These are phyloP conservation scores for Cyanidioschyzon merolae DNA, from an alignment of 23 red algal genomes.

Conservation along the genomic window DNA sequence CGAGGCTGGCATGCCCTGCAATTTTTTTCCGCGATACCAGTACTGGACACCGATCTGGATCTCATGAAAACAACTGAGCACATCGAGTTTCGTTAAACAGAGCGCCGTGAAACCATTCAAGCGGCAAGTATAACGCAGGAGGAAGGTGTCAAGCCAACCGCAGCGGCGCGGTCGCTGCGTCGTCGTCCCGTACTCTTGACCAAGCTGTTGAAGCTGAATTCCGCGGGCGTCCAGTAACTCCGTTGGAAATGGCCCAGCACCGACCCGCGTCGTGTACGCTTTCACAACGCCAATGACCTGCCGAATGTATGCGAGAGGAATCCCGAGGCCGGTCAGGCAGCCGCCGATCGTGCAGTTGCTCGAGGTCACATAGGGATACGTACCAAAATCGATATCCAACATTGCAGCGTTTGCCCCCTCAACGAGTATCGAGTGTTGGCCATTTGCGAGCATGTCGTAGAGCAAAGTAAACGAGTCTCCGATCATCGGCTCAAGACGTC, in stretches of 20 bases:
- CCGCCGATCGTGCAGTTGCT: constrained; percentile 95
- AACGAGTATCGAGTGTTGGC: constrained; percentile 44
- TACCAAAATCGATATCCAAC: constrained; percentile 96
- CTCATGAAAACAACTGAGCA: constrained; percentile 65
- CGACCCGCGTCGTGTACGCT: constrained; percentile 95
- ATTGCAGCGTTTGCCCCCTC: constrained; percentile 95
- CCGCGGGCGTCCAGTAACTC: constrained; percentile 56
- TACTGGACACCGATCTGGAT: constrained; percentile 71
- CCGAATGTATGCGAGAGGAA: constrained; percentile 39
- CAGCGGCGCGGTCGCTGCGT: constrained; percentile 71
- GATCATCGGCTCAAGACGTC: constrained; percentile 61
- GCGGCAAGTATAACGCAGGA: constrained; percentile 70
- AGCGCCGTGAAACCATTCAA: constrained; percentile 76
- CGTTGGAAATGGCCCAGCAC: constrained; percentile 87
- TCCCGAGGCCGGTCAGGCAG: constrained; percentile 69
- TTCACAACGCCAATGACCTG: constrained; percentile 76
- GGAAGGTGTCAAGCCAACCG: constrained; percentile 88
- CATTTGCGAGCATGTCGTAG: neutral
- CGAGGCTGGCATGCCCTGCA: constrained; percentile 51
- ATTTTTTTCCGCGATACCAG: constrained; percentile 34
- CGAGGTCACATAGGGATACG: constrained; percentile 86
- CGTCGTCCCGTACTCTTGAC: constrained; percentile 87
- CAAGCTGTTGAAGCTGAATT: constrained; percentile 49
- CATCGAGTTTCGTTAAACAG: constrained; percentile 90
- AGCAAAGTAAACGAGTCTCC: constrained; percentile 54